Base-by-base conservation (phyloP, 2,329 filamentous ascomycete genomes). In the Pseudocercospora pini-densiflorae region DNA sequence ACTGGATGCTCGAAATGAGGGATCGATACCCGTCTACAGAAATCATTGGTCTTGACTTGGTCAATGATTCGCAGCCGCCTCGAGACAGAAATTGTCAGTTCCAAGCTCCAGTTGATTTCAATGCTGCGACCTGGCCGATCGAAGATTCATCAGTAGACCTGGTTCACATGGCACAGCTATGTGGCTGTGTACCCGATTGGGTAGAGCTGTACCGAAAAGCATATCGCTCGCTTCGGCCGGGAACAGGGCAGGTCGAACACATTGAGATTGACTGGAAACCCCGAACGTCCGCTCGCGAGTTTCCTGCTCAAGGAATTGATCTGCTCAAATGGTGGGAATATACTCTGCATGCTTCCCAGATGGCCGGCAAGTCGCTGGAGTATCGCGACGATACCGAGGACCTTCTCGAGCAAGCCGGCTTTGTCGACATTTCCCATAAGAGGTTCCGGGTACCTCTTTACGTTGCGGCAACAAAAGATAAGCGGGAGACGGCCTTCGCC, bases 1-100 rank as follows among this genome's bases (percentile, higher is more conserved):
- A 97, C 68, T 98, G 94, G 94, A 88, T 91, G 47, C 92, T 96
- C 73, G 91, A 94, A 71, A 90, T 97, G 80, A 91, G 91, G 69
- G 89, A 91, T 86, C 82, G 81, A 88, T 81, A 73, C 62, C 65
- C 72, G 5, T 33, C 65, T 9, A 59, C 65, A 5, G 53, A 75
- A 64, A 63, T 76, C 55, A 68, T 72, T 54, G 75, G 71, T 7
- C 67, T 74, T 29, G 75, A 77, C 60, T 62, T 72, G 45, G 69
- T 68, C 65, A 70, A 71, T 40, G 64, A 55, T 36, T 62, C 66
- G 54, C 36, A 63, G 66, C 29, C 63, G 33, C 51, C 21, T 1
- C 59, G 68, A 9, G 43, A 63, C 21, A 47, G 36, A 12, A 63
- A 62, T 21, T 70, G 65, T 33, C 47, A 72, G 53, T 72, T 73